Percentiles rank a stretch among this genome's conserved stretches.
Evolutionary conservation across 495 filamentous ascomycete genomes (phyloP).

Genomic region (Viridothelium virens): DNA sequence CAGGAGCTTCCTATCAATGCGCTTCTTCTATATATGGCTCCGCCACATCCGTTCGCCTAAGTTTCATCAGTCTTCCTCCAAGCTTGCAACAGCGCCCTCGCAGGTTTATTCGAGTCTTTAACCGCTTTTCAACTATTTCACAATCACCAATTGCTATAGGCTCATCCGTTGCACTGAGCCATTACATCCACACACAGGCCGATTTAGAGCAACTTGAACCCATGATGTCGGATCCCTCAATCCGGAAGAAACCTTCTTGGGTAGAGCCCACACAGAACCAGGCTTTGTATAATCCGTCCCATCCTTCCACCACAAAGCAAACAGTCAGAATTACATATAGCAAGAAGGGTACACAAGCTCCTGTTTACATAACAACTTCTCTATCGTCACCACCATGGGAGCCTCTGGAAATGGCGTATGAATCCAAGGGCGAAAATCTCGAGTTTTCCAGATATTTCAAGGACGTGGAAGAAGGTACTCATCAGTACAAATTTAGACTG

Average conservation of each 20-base stretch:
- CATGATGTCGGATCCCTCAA: neutral
- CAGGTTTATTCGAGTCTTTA: neutral
- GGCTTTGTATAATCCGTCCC: neutral
- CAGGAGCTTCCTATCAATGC: neutral
- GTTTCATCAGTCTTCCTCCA: neutral
- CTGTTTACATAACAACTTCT: constrained; percentile 57
- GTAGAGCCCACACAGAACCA: neutral
- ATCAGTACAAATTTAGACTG: constrained; percentile 65
- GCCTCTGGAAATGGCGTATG: constrained; percentile 48
- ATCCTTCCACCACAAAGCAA: constrained; percentile 13
- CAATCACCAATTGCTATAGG: neutral
- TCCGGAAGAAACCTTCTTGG: neutral
- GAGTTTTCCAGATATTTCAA: constrained; percentile 33
- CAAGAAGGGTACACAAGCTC: constrained; percentile 49
- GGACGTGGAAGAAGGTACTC: constrained; percentile 44
- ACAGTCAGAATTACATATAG: constrained; percentile 50
- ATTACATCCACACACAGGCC: neutral
- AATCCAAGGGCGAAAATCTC: constrained; percentile 26
- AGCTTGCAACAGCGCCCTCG: too few species aligned
- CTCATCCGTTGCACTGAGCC: neutral
- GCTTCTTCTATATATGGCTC: neutral
- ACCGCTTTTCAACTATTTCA: neutral
- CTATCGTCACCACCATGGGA: constrained; percentile 60
- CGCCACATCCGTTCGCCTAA: neutral
- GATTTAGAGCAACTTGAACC: neutral